Evolutionary conservation across 176 grass and related monocot genomes (phyloP).

Genomic region (Eragrostis curvula): DNA sequence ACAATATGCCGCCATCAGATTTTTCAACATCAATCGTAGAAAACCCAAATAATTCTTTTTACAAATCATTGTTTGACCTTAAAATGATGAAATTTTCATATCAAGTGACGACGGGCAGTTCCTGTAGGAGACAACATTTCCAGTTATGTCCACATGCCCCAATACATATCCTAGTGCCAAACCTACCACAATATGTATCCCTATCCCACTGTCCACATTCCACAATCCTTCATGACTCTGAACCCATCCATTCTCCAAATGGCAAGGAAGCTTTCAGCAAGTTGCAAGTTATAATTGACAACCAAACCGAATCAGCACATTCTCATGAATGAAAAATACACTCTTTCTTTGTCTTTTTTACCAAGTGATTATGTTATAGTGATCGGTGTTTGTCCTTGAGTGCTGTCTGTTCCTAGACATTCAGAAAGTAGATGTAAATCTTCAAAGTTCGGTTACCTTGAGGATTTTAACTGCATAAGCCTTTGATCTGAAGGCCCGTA

Average conservation of each 20-base stretch:
- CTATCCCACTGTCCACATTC: not conserved
- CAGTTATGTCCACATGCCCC: not conserved
- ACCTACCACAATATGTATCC: not conserved
- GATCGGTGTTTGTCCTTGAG: not conserved
- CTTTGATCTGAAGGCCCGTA: conserved; percentile 73
- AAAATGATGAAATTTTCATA: not conserved
- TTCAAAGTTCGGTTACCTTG: conserved; percentile 61
- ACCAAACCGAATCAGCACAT: not conserved
- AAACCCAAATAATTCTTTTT: not conserved
- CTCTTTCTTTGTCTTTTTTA: not conserved
- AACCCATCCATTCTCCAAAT: conserved; percentile 17
- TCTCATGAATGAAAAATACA: not conserved
- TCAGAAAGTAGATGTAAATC: not conserved
- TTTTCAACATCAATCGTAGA: not conserved
- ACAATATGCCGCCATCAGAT: not conserved
- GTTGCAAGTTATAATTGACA: not conserved
- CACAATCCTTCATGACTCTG: not conserved
- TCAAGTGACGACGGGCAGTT: not conserved
- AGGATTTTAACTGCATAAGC: conserved; percentile 74
- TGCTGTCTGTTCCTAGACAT: not conserved
- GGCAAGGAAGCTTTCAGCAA: conserved; percentile 7
- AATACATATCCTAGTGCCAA: not conserved
- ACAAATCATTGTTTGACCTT: not conserved
- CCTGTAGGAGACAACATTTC: conserved; percentile 8
- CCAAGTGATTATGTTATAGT: conserved; percentile 4